Evolutionary conservation across 2,329 filamentous ascomycete genomes (phyloP).

Genomic region (Elsinoe necatrix): DNA sequence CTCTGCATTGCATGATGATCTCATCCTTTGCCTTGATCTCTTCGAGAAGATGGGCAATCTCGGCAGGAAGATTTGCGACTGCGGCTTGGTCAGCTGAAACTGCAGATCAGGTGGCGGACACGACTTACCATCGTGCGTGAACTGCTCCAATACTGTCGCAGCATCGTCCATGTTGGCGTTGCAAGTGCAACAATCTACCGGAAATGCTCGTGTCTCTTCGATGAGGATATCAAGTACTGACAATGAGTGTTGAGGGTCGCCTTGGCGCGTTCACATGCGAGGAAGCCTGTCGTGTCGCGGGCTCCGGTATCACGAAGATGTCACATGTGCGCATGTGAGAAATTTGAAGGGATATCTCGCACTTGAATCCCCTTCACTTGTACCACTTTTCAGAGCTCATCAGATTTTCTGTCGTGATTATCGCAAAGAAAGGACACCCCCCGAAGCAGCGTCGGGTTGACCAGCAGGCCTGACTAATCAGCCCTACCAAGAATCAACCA

Average conservation of each 20-base stretch:
- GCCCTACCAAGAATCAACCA: not conserved
- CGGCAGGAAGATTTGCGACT: conserved; percentile 71
- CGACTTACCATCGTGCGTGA: conserved; percentile 54
- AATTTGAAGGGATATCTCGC: not conserved
- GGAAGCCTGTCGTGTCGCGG: not conserved
- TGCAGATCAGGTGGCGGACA: conserved; percentile 1
- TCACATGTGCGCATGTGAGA: conserved; percentile 7
- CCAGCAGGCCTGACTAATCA: conserved; percentile 5
- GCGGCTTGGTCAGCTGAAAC: conserved; percentile 8
- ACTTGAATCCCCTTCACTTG: not conserved
- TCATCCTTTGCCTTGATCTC: conserved; percentile 75
- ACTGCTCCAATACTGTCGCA: conserved; percentile 68
- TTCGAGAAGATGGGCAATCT: conserved; percentile 74
- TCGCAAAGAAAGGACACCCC: not conserved
- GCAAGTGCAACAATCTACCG: too few species aligned
- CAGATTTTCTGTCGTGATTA: not conserved
- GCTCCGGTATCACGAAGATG: not conserved
- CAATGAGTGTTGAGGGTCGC: not conserved
- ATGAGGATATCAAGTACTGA: not conserved
- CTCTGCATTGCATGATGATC: conserved; percentile 59
- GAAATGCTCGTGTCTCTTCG: too few species aligned
- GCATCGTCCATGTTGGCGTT: conserved; percentile 51
- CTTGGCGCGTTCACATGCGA: conserved; percentile 3
- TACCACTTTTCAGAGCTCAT: not conserved
- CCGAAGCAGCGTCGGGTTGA: not conserved